phyloP scores from a whole-genome alignment of 208 protist species.

The Trypanosoma lewisi region DNA sequence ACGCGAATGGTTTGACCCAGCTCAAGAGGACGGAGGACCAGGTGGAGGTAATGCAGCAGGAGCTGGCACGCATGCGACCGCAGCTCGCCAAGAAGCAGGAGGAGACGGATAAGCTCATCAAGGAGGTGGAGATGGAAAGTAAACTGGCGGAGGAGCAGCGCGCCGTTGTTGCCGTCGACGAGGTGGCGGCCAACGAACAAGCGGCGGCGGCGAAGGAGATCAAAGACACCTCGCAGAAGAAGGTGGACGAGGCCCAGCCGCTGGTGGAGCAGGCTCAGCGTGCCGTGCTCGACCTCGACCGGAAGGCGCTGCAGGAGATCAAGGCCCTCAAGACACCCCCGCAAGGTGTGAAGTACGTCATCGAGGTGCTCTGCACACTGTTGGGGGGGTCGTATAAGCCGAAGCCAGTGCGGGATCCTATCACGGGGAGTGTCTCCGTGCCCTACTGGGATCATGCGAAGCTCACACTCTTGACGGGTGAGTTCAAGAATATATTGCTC shows the following conservation, averaged over 20 bases:
- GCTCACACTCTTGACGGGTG: constrained; percentile 73
- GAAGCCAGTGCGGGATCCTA: constrained; percentile 78
- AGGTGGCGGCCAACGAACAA: constrained; percentile 89
- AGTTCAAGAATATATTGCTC: constrained; percentile 89
- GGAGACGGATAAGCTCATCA: constrained; percentile 88
- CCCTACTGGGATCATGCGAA: constrained; percentile 95
- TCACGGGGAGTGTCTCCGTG: constrained; percentile 77
- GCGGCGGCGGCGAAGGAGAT: constrained; percentile 90
- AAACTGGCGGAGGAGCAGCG: constrained; percentile 81
- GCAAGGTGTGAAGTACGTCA: constrained; percentile 94
- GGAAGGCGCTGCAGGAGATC: constrained; percentile 94
- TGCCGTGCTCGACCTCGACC: constrained; percentile 92
- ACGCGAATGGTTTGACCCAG: constrained; percentile 86
- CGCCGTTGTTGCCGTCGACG: constrained; percentile 87
- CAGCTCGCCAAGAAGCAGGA: constrained; percentile 90
- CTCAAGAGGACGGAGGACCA: constrained; percentile 92
- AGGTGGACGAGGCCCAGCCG: constrained; percentile 94
- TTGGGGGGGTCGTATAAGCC: constrained; percentile 86
- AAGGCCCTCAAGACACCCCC: constrained; percentile 95
- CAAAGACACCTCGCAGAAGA: constrained; percentile 94
- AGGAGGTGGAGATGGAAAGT: constrained; percentile 85
- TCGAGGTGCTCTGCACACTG: constrained; percentile 90
- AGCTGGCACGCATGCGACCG: constrained; percentile 88
- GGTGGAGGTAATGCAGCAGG: constrained; percentile 94
- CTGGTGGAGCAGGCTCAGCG: constrained; percentile 93